Conservation (phyloP, 225 moss, liverwort and hornwort genomes). For the Climacium dendroides region DNA sequence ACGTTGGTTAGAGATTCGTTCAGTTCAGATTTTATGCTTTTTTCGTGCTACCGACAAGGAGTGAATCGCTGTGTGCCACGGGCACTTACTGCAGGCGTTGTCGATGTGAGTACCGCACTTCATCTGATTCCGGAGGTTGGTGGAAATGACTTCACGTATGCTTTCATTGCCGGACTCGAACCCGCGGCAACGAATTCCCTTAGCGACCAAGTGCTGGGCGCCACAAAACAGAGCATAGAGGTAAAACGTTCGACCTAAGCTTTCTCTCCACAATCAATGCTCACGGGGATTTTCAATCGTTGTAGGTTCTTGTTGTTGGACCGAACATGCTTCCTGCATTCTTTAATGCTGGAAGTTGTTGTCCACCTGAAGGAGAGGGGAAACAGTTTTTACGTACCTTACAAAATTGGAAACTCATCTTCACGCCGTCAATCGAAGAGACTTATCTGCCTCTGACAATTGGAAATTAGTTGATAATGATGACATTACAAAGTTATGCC, state of each 20-base stretch:
- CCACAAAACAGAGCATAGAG: neutral
- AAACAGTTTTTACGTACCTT: neutral
- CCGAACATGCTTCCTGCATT: neutral
- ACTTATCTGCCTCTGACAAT: neutral
- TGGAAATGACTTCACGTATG: constrained; percentile 8
- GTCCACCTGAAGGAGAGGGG: neutral
- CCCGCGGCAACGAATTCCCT: neutral
- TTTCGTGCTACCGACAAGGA: neutral
- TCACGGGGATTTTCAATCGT: neutral
- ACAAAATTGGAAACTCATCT: neutral
- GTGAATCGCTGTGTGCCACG: neutral
- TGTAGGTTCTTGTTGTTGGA: neutral
- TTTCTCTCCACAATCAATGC: neutral
- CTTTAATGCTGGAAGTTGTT: neutral
- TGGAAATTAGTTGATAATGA: neutral
- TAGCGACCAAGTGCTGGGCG: neutral
- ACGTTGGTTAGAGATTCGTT: neutral
- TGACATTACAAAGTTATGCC: neutral
- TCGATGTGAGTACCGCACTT: constrained; percentile 12
- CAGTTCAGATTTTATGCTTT: neutral
- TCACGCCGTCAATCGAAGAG: neutral
- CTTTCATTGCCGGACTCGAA: neutral
- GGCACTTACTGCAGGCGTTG: neutral
- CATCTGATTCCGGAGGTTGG: constrained; percentile 26
- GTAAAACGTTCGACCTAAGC: neutral